Evolutionary conservation across 139 green algal species (phyloP).

Genomic region (Chlorella ohadii): DNA sequence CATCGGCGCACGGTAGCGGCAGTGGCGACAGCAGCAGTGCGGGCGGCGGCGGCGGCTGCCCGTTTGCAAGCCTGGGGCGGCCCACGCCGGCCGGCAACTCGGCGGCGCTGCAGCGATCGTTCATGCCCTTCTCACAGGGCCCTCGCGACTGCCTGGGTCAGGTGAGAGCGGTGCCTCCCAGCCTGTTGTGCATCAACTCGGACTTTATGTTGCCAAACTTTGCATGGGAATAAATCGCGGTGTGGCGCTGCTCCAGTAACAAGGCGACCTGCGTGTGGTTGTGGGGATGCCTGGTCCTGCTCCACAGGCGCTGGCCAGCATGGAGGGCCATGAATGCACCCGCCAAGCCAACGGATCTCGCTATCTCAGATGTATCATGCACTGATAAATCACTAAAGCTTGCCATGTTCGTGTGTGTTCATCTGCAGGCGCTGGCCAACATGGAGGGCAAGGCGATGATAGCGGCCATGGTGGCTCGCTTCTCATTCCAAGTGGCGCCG

Average conservation of each 20-base stretch:
- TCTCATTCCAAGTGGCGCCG: not conserved
- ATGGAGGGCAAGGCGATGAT: constrained; percentile 3
- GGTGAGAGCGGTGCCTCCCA: not conserved
- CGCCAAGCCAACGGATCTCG: no score
- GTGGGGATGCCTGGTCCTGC: no score
- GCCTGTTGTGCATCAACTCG: not conserved
- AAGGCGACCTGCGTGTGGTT: no score
- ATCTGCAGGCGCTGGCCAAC: constrained; percentile 1
- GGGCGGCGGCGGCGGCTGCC: not conserved
- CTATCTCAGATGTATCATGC: no score
- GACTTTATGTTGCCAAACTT: no score
- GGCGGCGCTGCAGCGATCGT: not conserved
- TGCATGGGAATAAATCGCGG: no score
- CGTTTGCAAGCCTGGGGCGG: not conserved
- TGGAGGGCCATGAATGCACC: no score
- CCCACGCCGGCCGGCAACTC: not conserved
- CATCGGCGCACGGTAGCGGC: not conserved
- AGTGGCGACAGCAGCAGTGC: no score
- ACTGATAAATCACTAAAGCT: no score
- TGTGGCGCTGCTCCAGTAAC: no score
- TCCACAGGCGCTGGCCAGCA: no score
- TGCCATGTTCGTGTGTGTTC: no score
- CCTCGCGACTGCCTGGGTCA: not conserved
- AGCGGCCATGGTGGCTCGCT: not conserved
- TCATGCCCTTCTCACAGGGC: not conserved